Conservation (phyloP, 108 stramenopile species). For the Epithemia pelagica region DNA sequence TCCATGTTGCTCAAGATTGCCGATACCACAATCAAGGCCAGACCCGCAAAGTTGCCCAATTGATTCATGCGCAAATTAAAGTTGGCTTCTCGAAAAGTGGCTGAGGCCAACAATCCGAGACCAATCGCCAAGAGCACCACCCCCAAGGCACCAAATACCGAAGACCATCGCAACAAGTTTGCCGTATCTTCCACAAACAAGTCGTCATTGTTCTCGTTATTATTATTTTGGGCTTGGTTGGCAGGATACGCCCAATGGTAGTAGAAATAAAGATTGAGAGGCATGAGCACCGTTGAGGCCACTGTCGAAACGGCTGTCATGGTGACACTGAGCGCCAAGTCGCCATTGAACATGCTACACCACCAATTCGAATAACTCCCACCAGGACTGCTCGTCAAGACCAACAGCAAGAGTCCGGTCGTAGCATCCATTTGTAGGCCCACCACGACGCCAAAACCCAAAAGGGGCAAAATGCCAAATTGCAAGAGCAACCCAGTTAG, state of each 20-base stretch:
- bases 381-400: conserved; percentile 79
- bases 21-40: conserved; percentile 61
- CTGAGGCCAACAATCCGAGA: conserved; percentile 52
- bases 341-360: conserved; percentile 71
- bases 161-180: conserved; percentile 54
- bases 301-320: conserved; percentile 87
- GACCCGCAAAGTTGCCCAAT: conserved; percentile 49
- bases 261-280: conserved; percentile 73
- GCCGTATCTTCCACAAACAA: conserved; percentile 33
- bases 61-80: conserved; percentile 53
- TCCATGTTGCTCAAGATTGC: conserved; percentile 45
- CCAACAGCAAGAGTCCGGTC: conserved; percentile 63
- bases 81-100: conserved; percentile 31
- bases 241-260: conserved; percentile 56
- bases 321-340: conserved; percentile 78
- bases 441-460: conserved; percentile 67
- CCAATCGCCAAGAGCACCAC: conserved; percentile 70
- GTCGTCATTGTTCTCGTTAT: conserved; percentile 24
- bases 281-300: conserved; percentile 54
- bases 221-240: no score
- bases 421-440: conserved; percentile 31
- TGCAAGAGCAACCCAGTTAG: conserved; percentile 38
- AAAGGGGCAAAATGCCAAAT: conserved; percentile 77
- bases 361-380: conserved; percentile 84
- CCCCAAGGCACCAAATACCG: conserved; percentile 53